Evolutionary conservation across 2,329 filamentous ascomycete genomes (phyloP).

Genomic region (Trichophaea hybrida): DNA sequence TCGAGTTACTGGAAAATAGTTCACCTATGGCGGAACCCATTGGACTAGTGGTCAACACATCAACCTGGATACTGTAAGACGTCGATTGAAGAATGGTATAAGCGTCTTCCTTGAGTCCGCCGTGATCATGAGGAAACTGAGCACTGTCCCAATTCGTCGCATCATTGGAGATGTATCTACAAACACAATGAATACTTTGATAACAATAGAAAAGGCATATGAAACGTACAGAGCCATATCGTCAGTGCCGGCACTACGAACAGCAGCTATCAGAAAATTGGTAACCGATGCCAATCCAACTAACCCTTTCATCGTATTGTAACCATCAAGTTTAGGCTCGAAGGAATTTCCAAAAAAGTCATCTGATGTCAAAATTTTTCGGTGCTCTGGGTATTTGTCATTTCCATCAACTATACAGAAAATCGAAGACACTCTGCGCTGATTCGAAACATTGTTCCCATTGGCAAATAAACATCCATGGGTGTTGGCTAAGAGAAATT

Average conservation of each 20-base stretch:
- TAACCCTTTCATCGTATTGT: constrained; percentile 61
- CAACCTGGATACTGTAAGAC: constrained; percentile 93
- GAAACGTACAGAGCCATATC: constrained; percentile 72
- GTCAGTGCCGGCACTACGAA: constrained; percentile 61
- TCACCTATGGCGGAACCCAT: constrained; percentile 46
- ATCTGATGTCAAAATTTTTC: constrained; percentile 67
- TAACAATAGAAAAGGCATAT: background rate
- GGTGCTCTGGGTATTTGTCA: constrained; percentile 57
- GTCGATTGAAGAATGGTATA: constrained; percentile 94
- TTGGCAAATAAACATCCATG: constrained; percentile 81
- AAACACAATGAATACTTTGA: constrained; percentile 8
- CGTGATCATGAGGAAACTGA: constrained; percentile 71
- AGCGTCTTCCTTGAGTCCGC: constrained; percentile 60
- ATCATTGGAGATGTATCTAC: constrained; percentile 52
- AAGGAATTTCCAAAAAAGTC: constrained; percentile 56
- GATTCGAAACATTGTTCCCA: constrained; percentile 56
- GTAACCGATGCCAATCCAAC: constrained; percentile 73
- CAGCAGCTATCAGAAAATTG: constrained; percentile 71
- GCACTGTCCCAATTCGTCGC: constrained; percentile 78
- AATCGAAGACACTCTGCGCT: constrained; percentile 52
- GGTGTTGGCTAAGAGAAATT: constrained; percentile 52
- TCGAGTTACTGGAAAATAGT: constrained; percentile 90
- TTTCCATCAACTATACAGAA: constrained; percentile 67
- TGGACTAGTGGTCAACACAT: constrained; percentile 59
- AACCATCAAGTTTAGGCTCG: constrained; percentile 63